Evolutionary conservation across 345 rosid genomes (phyloP), one percentile per base, ranked within the genome.

Genomic region (Barbarea vulgaris): DNA sequence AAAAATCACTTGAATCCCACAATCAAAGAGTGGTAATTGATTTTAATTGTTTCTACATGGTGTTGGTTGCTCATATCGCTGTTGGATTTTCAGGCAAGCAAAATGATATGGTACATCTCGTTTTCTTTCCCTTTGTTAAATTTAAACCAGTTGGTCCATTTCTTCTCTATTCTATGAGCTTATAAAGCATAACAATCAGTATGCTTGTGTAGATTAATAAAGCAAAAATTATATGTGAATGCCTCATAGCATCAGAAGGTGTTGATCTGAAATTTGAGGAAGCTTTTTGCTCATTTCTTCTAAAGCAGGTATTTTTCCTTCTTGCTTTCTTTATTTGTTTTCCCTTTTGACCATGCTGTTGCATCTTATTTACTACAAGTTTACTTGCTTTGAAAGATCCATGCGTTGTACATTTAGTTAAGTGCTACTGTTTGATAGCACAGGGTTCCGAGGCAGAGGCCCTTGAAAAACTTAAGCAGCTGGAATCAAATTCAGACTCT

Each of bases 1-100:
- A 92, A 80, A 95, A 95, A 76, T 95, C 93, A 69, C 84, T 92
- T 15, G 97, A 90, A 81, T 95, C 97, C 64, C 97, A 95, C 73
- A 92, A 87, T 84, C 99, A 95, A 65, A 89, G 96, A 79, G 89
- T 78, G 70, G 89, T 92, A 25, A 84, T 95, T 72, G 97, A 95
- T 81, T 95, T 84, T 73, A 79, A 78, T 37, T 84, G 97, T 77
- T 95, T 89, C 80, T 90, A 90, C 64, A 64, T 83, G 81, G 97
- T 78, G 58, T 63, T 95, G 70, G 69, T 87, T 71, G 93, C 97
- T 73, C 96, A 95, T 81, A 77, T 95, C 74, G 96, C 99, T 77
- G 81, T 85, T 71, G 99, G 99, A 73, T 89, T 92, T 86, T 85
- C 89, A 33, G 84, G 84, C 76, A 92, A 81, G 87, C 93, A 89